Evolutionary conservation across 2,329 filamentous ascomycete genomes (phyloP), one percentile per base, ranked within the genome.

Genomic region (Penicillium hordei): DNA sequence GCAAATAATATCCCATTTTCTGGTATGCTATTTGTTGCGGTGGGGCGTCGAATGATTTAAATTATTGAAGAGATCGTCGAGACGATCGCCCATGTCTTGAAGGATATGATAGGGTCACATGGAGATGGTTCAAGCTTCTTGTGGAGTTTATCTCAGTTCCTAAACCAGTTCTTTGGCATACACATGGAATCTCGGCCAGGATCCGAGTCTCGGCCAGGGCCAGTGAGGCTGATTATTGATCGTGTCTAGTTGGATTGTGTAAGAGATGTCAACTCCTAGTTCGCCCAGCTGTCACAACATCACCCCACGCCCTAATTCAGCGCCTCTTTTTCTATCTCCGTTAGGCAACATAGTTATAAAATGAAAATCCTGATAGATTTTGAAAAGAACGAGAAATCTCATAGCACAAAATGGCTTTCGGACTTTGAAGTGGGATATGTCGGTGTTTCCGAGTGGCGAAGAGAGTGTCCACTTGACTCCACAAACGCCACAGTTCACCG

Each of bases 31-130:
- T 19, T 34, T 36, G 9, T 27, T 13, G 19, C n/a, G 36, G n/a
- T 25, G 19, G 19, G n/a, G 49, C 49, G 3, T 43, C 2, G 8
- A 31, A 25, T 50, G 19, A 53, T 58, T 23, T 38, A 44, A 60
- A 61, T 59, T 63, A 63, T 59, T 60, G 58, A 50, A 49, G 52
- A 55, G 61, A 65, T 66, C 61, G 53, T 51, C 63, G 34, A 33
- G 21, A 45, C 48, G 61, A 65, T 66, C 63, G 36, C 29, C 50
- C 38, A 42, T 34, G 43, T n/a, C 31, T 34, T 51, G 10, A 52
- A 45, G 29, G 44, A 57, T 51, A 23, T 48, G 46, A 52, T 55
- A 57, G 53, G 34, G 39, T 44, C 10, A 21, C 13, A 52, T 39
- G 36, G 40, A 40, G 34, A 33, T 48, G 43, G 40, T 44, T 29